These are phyloP conservation scores for Suillus bovinus DNA, from an alignment of 768 basidiomycete species.

Conservation along the genomic window DNA sequence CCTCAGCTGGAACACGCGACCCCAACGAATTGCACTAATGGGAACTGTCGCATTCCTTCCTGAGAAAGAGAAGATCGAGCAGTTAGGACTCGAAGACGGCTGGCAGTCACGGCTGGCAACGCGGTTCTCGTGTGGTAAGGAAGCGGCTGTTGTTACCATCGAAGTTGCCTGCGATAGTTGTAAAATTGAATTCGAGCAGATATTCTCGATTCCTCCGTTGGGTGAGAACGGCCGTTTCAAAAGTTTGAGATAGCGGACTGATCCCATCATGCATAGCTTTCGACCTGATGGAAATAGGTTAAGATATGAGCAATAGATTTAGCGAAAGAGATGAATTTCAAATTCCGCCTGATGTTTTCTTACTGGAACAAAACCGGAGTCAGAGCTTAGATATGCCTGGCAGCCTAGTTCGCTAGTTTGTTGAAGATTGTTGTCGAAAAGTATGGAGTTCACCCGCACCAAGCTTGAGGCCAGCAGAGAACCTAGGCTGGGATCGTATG, in stretches of 20 bases:
- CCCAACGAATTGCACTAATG: conserved; percentile 17
- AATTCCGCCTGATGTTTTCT: too few relatives aligned
- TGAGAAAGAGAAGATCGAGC: conserved; percentile 7
- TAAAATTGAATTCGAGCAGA: conserved; percentile 18
- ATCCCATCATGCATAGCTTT: neutral
- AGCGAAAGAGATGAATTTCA: too few relatives aligned
- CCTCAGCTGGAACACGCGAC: conserved; percentile 21
- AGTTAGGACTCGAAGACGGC: conserved; percentile 12
- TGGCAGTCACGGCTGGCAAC: conserved; percentile 12
- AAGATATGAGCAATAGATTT: neutral
- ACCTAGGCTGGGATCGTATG: too few relatives aligned
- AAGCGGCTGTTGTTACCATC: conserved; percentile 11
- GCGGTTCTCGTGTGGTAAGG: conserved; percentile 13
- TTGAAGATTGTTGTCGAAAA: too few relatives aligned
- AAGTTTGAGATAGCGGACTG: neutral
- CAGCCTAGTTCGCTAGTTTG: too few relatives aligned
- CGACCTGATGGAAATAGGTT: conserved; percentile 3
- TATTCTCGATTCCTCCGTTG: conserved; percentile 21
- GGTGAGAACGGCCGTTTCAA: conserved; percentile 11
- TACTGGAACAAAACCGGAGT: too few relatives aligned
- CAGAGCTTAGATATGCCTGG: too few relatives aligned
- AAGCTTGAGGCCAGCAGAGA: too few relatives aligned
- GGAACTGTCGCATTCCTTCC: conserved; percentile 16
- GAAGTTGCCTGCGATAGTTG: conserved; percentile 20
- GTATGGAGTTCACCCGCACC: too few relatives aligned